Evolutionary conservation across 192 early-diverging fungal genomes (phyloP).

Genomic region (Podila minutissima): DNA sequence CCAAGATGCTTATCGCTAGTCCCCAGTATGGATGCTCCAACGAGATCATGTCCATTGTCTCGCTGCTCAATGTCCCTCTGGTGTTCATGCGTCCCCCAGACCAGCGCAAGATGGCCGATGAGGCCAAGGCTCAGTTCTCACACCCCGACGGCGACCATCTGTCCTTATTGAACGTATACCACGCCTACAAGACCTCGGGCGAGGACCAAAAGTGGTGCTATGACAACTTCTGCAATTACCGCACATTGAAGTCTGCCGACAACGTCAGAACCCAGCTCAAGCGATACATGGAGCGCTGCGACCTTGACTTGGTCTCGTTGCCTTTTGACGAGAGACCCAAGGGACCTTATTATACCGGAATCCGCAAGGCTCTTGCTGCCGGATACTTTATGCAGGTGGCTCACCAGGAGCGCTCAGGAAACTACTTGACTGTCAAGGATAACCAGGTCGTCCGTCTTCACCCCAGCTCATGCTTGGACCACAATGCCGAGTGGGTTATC

Average conservation of each 20-base stretch:
- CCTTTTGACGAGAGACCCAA: slow-evolving; percentile 73
- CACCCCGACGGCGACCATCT: slow-evolving; percentile 97
- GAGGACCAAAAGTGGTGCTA: slow-evolving; percentile 91
- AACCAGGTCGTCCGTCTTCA: slow-evolving; percentile 96
- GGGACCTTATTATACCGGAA: slow-evolving; percentile 83
- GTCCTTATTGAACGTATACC: slow-evolving; percentile 96
- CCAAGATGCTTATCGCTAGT: slow-evolving; percentile 92
- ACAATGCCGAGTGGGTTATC: slow-evolving; percentile 98
- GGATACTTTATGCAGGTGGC: slow-evolving; percentile 99
- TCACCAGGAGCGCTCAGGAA: slow-evolving; percentile 87
- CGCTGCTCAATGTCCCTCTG: slow-evolving; percentile 91
- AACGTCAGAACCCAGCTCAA: slow-evolving; percentile 91
- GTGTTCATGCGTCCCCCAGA: slow-evolving; percentile 94
- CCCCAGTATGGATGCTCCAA: slow-evolving; percentile 89
- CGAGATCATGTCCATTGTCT: slow-evolving; percentile 94
- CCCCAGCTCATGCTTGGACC: slow-evolving; percentile 87
- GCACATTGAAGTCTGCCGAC: slow-evolving; percentile 91
- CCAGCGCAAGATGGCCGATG: slow-evolving; percentile 86
- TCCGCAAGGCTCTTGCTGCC: slow-evolving; percentile 87
- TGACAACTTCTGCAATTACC: slow-evolving; percentile 91
- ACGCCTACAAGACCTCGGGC: slow-evolving; percentile 79
- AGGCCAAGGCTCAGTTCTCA: slow-evolving; percentile 92
- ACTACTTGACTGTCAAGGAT: slow-evolving; percentile 96
- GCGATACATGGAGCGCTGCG: slow-evolving; percentile 80
- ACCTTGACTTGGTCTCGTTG: slow-evolving; percentile 75